Evolutionary conservation across 1,284 basidiomycete species (phyloP).

Genomic region (Ustilago shanxiensis): DNA sequence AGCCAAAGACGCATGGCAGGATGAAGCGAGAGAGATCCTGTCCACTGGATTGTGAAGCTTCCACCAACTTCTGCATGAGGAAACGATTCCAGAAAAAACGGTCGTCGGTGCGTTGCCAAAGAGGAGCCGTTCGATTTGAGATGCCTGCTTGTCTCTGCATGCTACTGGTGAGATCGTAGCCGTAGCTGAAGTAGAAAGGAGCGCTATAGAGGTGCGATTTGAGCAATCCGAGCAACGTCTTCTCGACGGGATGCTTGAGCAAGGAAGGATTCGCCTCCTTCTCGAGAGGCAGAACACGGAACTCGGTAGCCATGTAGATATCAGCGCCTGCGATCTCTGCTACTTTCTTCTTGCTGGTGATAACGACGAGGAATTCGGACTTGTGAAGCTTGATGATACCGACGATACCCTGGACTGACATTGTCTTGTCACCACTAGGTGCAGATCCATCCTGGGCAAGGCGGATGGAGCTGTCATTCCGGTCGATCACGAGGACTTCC

Average conservation of each 20-base stretch:
- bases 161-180: constrained; percentile 88
- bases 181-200: constrained; percentile 90
- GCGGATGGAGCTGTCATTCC: constrained; percentile 40
- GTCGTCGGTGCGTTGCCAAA: constrained; percentile 85
- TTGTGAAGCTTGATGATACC: constrained; percentile 65
- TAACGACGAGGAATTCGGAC: constrained; percentile 86
- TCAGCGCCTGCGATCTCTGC: constrained; percentile 86
- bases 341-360: constrained; percentile 85
- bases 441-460: constrained; percentile 27
- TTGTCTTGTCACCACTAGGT: constrained; percentile 44
- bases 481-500: constrained; percentile 43
- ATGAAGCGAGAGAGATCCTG: constrained; percentile 85
- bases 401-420: constrained; percentile 58
- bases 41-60: constrained; percentile 22
- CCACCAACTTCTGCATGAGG: constrained; percentile 64
- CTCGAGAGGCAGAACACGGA: constrained; percentile 86
- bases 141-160: constrained; percentile 83
- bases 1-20: constrained; percentile 75
- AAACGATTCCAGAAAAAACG: constrained; percentile 99
- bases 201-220: constrained; percentile 85
- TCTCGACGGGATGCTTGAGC: constrained; percentile 83
- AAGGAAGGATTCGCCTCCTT: constrained; percentile 77
- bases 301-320: constrained; percentile 89
- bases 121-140: constrained; percentile 73
- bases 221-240: constrained; percentile 86